These are phyloP conservation scores for Endocalyx cinctus DNA, from an alignment of 2,329 filamentous ascomycete genomes.

Conservation along the genomic window DNA sequence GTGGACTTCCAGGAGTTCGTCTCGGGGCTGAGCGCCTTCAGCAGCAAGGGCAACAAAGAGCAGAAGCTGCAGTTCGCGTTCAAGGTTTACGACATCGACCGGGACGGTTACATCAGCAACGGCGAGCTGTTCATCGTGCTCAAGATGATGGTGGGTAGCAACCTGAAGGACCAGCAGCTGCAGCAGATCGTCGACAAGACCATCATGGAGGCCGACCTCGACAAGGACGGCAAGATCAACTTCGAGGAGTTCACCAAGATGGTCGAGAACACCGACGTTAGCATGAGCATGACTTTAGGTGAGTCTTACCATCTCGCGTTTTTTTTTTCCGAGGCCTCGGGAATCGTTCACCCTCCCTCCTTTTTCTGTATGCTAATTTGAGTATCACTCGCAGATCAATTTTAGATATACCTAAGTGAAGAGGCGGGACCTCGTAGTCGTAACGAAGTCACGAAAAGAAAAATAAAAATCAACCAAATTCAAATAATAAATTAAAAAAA, in stretches of 20 bases:
- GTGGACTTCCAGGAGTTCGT: conserved; percentile 99
- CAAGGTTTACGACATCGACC: conserved; percentile 99
- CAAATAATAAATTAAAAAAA: too few species aligned
- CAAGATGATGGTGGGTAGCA: conserved; percentile 99
- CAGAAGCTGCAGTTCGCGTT: conserved; percentile 97
- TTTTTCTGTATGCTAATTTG: too few species aligned
- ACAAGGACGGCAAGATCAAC: conserved; percentile 95
- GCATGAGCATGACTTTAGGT: conserved; percentile 72
- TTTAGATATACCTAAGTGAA: too few species aligned
- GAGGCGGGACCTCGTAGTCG: too few species aligned
- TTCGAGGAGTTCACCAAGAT: conserved; percentile 99
- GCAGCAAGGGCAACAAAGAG: conserved; percentile 97
- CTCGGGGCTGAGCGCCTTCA: conserved; percentile 89
- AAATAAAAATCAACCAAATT: too few species aligned
- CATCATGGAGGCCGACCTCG: conserved; percentile 97
- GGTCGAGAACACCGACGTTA: conserved; percentile 89
- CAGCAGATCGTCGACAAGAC: conserved; percentile 99
- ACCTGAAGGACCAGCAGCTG: conserved; percentile 96
- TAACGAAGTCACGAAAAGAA: too few species aligned
- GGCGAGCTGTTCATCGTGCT: conserved; percentile 98
- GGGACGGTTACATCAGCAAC: conserved; percentile 97
- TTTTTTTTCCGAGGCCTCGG: too few species aligned
- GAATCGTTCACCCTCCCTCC: too few species aligned
- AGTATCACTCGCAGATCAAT: too few species aligned
- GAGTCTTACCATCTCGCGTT: conserved; percentile 26